Evolutionary conservation across 495 filamentous ascomycete species (phyloP).

Genomic region (Aspergillus bertholletiae): DNA sequence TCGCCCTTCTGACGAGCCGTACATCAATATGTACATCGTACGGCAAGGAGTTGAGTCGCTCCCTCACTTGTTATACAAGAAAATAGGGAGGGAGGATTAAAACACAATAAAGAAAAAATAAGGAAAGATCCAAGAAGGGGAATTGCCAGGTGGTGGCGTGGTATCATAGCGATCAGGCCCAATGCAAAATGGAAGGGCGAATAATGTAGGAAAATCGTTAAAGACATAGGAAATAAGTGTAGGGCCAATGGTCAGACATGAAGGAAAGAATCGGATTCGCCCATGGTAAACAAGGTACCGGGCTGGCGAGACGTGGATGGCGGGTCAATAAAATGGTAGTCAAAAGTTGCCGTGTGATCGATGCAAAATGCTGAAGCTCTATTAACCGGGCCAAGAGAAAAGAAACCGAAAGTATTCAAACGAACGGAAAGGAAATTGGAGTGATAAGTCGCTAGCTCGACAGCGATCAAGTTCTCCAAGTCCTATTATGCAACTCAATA

Average conservation of each 20-base stretch:
- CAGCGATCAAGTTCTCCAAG: not conserved
- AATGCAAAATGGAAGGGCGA: slow-evolving; percentile 10
- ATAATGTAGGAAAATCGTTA: slow-evolving; percentile 19
- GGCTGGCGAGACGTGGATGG: not conserved
- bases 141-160: slow-evolving; percentile 23
- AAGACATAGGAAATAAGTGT: slow-evolving; percentile 32
- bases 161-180: slow-evolving; percentile 21
- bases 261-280: slow-evolving; percentile 4
- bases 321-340: slow-evolving; percentile 3
- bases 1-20: slow-evolving; percentile 16
- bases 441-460: not conserved
- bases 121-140: slow-evolving; percentile 22
- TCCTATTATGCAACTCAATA: not conserved
- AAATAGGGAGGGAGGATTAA: slow-evolving; percentile 34
- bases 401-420: slow-evolving; percentile 14
- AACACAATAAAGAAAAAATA: slow-evolving; percentile 27
- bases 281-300: not conserved
- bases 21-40: slow-evolving; percentile 30
- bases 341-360: slow-evolving; percentile 4
- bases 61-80: slow-evolving; percentile 30
- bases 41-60: slow-evolving; percentile 22
- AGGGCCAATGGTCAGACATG: slow-evolving; percentile 12
- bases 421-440: slow-evolving; percentile 15
- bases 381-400: slow-evolving; percentile 4
- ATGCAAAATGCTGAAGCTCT: slow-evolving; percentile 4